Conservation (phyloP, 768 basidiomycete genomes). For the Cystobasidium ongulense region DNA sequence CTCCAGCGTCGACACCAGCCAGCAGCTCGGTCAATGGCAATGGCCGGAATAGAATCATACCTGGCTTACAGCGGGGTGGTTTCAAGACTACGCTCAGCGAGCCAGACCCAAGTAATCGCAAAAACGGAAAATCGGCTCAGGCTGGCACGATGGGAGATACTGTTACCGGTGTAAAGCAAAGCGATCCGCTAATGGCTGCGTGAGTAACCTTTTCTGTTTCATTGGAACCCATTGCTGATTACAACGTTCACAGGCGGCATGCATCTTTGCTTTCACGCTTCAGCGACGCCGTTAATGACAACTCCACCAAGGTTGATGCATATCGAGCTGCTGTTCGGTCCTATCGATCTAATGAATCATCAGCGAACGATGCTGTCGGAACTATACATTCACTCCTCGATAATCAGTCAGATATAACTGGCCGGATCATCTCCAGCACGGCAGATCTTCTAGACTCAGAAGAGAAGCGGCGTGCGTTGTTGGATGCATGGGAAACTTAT, state of each 20-base stretch:
- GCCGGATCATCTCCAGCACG: conserved; percentile 49
- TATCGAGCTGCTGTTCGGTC: conserved; percentile 54
- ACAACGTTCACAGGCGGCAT: conserved; percentile 54
- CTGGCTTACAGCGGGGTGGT: conserved; percentile 15
- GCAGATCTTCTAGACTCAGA: conserved; percentile 72
- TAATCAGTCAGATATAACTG: conserved; percentile 61
- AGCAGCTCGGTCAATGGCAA: background rate
- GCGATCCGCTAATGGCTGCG: conserved; percentile 18
- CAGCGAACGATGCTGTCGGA: conserved; percentile 73
- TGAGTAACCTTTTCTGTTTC: background rate
- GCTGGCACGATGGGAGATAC: conserved; percentile 13
- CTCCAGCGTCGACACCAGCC: background rate
- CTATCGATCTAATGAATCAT: conserved; percentile 66
- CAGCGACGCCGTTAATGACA: conserved; percentile 44
- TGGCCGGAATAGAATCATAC: conserved; percentile 3
- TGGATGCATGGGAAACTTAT: conserved; percentile 73
- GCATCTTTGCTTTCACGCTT: conserved; percentile 60
- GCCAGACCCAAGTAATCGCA: background rate
- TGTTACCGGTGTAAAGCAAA: conserved; percentile 20
- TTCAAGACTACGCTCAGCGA: conserved; percentile 22
- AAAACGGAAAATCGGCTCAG: background rate
- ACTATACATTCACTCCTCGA: conserved; percentile 77
- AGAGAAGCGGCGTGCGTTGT: conserved; percentile 69
- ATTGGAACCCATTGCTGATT: background rate
- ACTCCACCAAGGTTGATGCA: conserved; percentile 45